Base-by-base conservation (phyloP, 2,329 filamentous ascomycete genomes). In the Biscogniauxia sp. region DNA sequence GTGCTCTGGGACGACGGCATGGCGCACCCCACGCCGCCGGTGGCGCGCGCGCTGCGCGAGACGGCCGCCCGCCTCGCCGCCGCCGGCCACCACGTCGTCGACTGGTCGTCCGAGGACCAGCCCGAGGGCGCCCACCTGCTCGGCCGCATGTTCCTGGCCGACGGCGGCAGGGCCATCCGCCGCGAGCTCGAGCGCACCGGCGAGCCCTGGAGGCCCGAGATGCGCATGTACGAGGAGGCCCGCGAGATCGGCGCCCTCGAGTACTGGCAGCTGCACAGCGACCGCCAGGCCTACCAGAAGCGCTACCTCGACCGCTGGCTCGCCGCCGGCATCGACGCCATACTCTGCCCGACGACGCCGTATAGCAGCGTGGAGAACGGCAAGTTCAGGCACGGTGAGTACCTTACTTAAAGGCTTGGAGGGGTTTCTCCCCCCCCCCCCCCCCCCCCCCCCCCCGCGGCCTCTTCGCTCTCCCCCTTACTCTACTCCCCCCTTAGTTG, bases 1-100 rank as follows among this genome's bases (percentile, higher is more conserved):
- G 82, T 91, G 32, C 78, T 90, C 73, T 86, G 83, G 81, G 77
- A 88, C 71, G 89, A 91, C 69, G 84, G 82, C 9, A 78, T 87
- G 55, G 87, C 89, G 4, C 78, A 74, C 5, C 88, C 89, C 0
- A 89, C 90, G 56, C 88, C 89, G 2, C 88, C 88, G 0, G 80
- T 91, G 2, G 74, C 78, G 0, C 79, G 87, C 5, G 87, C 85
- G 1, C 71, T 91, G 9, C 71, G 75, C 2, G 71, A 77, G 5
- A 74, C 83, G 0, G 78, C 77, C 0, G 72, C 75, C 2, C 77
- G 72, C 54, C 74, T 88, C 15, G 67, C 74, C 49, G 72, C 69
- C 0, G 76, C 79, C 0, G 82, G 81, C 1, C 77, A 87, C 65
- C 79, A 84, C 5, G 61, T 88, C 0, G 69, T 86, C 1, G 80